These are phyloP conservation scores for Macrophomina tecta DNA, from an alignment of 2,329 filamentous ascomycete genomes.

Conservation along the genomic window DNA sequence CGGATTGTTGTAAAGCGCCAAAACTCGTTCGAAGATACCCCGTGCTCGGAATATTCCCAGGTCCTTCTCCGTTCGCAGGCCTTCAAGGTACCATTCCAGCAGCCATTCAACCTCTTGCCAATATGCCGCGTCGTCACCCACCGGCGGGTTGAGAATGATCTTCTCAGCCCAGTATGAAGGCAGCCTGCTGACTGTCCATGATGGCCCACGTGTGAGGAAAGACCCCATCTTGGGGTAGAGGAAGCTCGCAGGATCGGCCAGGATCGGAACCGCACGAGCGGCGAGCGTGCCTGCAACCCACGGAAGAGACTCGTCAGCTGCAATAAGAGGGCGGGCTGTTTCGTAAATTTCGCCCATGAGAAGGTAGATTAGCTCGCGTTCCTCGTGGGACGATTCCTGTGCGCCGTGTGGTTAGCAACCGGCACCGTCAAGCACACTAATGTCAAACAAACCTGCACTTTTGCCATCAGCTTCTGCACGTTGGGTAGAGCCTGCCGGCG, in stretches of 20 bases:
- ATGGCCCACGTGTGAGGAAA: conserved; percentile 78
- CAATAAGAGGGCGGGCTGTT: conserved; percentile 61
- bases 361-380: conserved; percentile 72
- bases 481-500: conserved; percentile 77
- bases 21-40: conserved; percentile 75
- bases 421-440: background rate
- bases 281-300: conserved; percentile 80
- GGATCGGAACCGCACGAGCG: conserved; percentile 69
- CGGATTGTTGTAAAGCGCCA: conserved; percentile 72
- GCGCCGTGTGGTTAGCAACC: background rate
- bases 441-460: conserved; percentile 49
- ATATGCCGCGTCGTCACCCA: conserved; percentile 75
- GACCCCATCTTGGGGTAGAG: conserved; percentile 87
- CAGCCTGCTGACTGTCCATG: conserved; percentile 69
- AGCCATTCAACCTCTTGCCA: conserved; percentile 78
- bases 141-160: conserved; percentile 75
- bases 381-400: conserved; percentile 21
- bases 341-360: conserved; percentile 81
- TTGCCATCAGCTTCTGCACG: conserved; percentile 66
- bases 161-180: conserved; percentile 68
- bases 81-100: conserved; percentile 71
- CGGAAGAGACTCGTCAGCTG: conserved; percentile 67
- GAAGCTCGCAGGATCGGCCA: conserved; percentile 77
- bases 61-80: conserved; percentile 65
- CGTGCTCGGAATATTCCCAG: conserved; percentile 65